These are phyloP conservation scores for Ogataea methylovora DNA, from an alignment of 805 yeast species.

Conservation along the genomic window DNA sequence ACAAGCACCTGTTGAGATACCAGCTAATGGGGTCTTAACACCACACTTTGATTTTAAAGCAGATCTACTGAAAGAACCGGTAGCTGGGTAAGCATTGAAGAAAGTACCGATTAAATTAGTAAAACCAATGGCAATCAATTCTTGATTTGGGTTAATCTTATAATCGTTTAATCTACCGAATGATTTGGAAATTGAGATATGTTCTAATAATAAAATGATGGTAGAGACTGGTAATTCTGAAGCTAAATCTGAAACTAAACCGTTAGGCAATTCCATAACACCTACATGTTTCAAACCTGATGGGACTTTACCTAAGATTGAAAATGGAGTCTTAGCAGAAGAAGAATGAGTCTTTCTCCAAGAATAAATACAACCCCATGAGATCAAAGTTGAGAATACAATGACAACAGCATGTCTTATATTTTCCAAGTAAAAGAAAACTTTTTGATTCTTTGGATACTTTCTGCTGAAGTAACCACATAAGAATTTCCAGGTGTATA, in stretches of 20 bases:
- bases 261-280: constrained; percentile 55
- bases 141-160: constrained; percentile 89
- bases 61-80: constrained; percentile 92
- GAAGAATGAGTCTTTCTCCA: constrained; percentile 30
- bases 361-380: constrained; percentile 59
- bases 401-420: constrained; percentile 78
- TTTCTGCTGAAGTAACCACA: constrained; percentile 56
- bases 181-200: constrained; percentile 88
- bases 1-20: constrained; percentile 83
- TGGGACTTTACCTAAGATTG: constrained; percentile 72
- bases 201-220: constrained; percentile 78
- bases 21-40: constrained; percentile 90
- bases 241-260: constrained; percentile 53
- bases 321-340: constrained; percentile 38
- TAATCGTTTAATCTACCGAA: constrained; percentile 91
- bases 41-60: constrained; percentile 94
- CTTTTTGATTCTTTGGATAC: constrained; percentile 48
- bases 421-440: constrained; percentile 65
- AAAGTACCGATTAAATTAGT: constrained; percentile 87
- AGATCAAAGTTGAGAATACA: constrained; percentile 72
- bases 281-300: constrained; percentile 76
- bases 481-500: constrained; percentile 63
- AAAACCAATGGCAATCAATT: constrained; percentile 87
- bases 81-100: constrained; percentile 90
- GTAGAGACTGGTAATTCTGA: constrained; percentile 80